A percentile compares a stretch with the other conserved stretches of the same genome.
Conservation (phyloP, 1,284 basidiomycete genomes). For the Pulchroboletus neoregius region DNA sequence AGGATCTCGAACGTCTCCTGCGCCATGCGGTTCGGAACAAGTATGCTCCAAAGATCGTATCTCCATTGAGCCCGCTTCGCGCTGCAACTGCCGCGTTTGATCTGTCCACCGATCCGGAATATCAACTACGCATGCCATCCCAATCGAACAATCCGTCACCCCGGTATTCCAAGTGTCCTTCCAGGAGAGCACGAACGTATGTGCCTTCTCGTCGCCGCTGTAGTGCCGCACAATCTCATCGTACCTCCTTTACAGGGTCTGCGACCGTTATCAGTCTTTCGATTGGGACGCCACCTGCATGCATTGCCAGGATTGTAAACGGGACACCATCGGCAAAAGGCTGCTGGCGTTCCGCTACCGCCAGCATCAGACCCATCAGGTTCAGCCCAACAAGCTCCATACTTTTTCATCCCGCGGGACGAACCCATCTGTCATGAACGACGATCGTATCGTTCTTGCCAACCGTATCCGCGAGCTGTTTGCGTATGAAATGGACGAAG, state of each 20-base stretch:
- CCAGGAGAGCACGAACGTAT: constrained; percentile 27
- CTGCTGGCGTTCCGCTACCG: constrained; percentile 22
- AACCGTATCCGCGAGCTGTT: constrained; percentile 15
- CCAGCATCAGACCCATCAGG: constrained; percentile 10
- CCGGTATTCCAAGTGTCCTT: constrained; percentile 18
- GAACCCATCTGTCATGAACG: constrained; percentile 2
- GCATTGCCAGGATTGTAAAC: constrained; percentile 30
- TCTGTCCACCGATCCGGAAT: constrained; percentile 20
- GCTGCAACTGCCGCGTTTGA: constrained; percentile 3
- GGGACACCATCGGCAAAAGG: constrained; percentile 27
- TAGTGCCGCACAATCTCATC: constrained; percentile 5
- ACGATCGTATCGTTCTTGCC: constrained; percentile 10
- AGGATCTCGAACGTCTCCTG: constrained; percentile 27
- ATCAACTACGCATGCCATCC: constrained; percentile 24
- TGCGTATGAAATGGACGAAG: constrained; percentile 24
- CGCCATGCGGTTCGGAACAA: constrained; percentile 26
- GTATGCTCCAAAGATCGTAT: constrained; percentile 29
- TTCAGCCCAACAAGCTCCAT: constrained; percentile 3
- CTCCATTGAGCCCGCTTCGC: constrained; percentile 32
- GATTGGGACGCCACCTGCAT: constrained; percentile 19
- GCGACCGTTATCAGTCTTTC: constrained; percentile 22
- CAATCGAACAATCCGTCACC: constrained; percentile 17
- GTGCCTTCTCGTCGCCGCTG: constrained; percentile 7
- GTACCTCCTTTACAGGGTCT: constrained; percentile 15
- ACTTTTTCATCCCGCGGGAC: background rate